Base-by-base conservation (phyloP, 208 protist species). In the Dictyostelium gargantuum region DNA sequence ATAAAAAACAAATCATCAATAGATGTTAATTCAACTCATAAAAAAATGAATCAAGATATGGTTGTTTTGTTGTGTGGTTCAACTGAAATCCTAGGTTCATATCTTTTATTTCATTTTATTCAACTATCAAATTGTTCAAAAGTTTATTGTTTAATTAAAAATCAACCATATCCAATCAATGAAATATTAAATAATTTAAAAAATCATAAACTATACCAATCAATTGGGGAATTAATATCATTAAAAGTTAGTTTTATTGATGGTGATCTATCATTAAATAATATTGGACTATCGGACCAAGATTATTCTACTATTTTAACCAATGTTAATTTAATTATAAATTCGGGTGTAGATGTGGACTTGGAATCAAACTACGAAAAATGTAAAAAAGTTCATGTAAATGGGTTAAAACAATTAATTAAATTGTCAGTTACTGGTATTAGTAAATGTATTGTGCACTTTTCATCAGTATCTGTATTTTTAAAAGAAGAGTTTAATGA, bases 31-130 rank as follows among this genome's bases (percentile, higher is more conserved):
- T n/a, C 11, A 26, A 46, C 0, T 21, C 38, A 38, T 52, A 85
- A 56, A n/a, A n/a, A n/a, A n/a, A n/a, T n/a, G n/a, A n/a, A n/a
- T n/a, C n/a, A n/a, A n/a, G n/a, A n/a, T n/a, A n/a, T n/a, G n/a
- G n/a, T n/a, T 44, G 44, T 85, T 50, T 56, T 85, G 44, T 85
- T 85, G 29, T 35, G 40, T 54, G 80, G 80, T 58, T 40, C 61
- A 23, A 56, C 17, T n/a, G 80, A 40, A 56, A 74, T 73, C 0
- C 32, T 85, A 70, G 19, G 61, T 23, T 23, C 61, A 23, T 29
- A 70, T 70, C 38, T 70, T 38, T 19, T 70, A 40, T 40, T 38
- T 38, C 10, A 70, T 70, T 70, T 70, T 21, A 17, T 73, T 38
- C 17, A 73, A 44, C 0, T 26, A 46, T 44, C 66, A 73, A 44